Base-by-base conservation (phyloP, 2,329 filamentous ascomycete genomes). In the Macrophomina phaseolina region DNA sequence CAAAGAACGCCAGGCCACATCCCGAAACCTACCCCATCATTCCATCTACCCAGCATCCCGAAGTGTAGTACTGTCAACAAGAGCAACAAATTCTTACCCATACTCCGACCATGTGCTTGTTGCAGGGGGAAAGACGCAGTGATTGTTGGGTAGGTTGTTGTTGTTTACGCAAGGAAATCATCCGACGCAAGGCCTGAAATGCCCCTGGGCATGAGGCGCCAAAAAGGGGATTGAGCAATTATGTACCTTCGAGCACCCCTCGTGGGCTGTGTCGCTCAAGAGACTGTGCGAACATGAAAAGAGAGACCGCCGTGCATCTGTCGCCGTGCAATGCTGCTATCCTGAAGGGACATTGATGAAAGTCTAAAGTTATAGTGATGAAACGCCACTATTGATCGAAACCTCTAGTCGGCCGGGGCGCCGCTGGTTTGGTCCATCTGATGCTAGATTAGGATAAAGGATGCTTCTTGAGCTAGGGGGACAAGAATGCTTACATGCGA, bases 401-500 rank as follows among this genome's bases (percentile, higher is more conserved):
- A 23, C 42, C 45, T 62, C 45, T 62, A 62, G 12, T 36, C 42
- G 45, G 58, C n/a, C 45, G 36, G 8, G 58, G 5, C 38, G 42
- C 32, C 32, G 42, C 23, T 36, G 58, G 58, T 48, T 62, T 62
- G 28, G 58, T 62, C 58, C 58, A 62, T 48, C 58, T 62, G 45
- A 5, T 23, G 8, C 32, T 38, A 36, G 6, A 6, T 62, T 30
- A 49, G 58, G 14, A 16, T 49, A 23, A 23, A 38, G 2, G n/a
- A 9, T 12, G 3, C 8, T 38, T 23, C 4, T 14, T 45, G 40
- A 18, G 23, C 12, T 28, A 1, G n/a, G n/a, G 11, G 1, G n/a
- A 1, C 14, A 8, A 36, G n/a, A 14, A 5, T 38, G 32, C 64
- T 23, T 61, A 97, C 91, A 99, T 93, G 80, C 90, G 90, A 70